Base-by-base conservation (phyloP, 129 eudicot genomes). In the Oenanthe sinensis region DNA sequence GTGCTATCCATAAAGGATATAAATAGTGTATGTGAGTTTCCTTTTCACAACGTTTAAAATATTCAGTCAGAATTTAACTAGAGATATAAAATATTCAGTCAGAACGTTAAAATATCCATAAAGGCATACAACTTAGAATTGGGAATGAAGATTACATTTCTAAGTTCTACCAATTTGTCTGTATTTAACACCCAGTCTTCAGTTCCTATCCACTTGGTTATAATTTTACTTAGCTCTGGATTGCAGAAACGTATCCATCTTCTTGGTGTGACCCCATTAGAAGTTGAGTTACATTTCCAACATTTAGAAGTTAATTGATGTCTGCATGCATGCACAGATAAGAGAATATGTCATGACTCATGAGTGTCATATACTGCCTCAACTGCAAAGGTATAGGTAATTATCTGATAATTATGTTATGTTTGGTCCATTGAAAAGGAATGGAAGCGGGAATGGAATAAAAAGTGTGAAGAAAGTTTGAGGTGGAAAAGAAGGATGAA, bases 211-310 rank as follows among this genome's bases (percentile, higher is more conserved):
- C 97, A 91, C 93, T 93, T 93, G 81, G 89, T 88, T 83, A 93
- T 86, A 15, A 93, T 88, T 78, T 85, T 82, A 87, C 98, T 88
- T 55, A 93, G 85, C 79, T 86, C 95, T 12, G 98, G 96, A 81
- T 93, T 93, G 81, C 98, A 93, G 45, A 93, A 93, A 75, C 89
- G 79, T 78, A 93, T 85, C 98, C 98, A 93, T 84, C 98, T 83
- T 84, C 97, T 87, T 30, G 98, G 97, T 54, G 98, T 93, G 81
- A 93, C 98, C 26, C 98, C 98, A 80, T 93, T 93, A 19, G 98
- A 15, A 28, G 43, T 36, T 76, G 26, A 55, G 63, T 52, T 68
- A 69, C 68, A 75, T 60, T 76, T 48, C 0, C 5, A 16, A n/a
- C 46, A 40, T 8, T 33, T 42, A 16, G 67, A 40, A 28, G 63